Base-by-base conservation (phyloP, 148 eudicot species). In the Vaccinium vitisidaea region DNA sequence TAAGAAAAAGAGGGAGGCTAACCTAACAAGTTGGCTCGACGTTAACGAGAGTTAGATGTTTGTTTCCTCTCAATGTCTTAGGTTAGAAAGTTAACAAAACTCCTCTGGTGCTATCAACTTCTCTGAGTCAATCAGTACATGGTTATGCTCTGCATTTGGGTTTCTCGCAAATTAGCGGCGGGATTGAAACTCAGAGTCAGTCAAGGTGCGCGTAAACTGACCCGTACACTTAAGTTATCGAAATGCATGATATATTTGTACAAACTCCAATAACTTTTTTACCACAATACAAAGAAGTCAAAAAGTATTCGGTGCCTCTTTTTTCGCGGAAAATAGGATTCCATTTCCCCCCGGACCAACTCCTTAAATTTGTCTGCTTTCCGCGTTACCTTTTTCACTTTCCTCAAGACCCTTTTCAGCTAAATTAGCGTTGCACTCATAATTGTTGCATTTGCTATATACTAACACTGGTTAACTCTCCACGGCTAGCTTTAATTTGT, bases 241-340 rank as follows among this genome's bases (percentile, higher is more conserved):
- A 55, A 55, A 55, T 3, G 63, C 5, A 23, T 19, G 63, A 19
- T 19, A 19, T 21, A 61, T 43, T 43, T 61, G 67, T 23, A 61
- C 67, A 8, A 61, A 61, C 25, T 61, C 67, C 25, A 61, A 21
- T 7, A 21, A 0, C 8, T 55, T 55, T 21, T 61, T 61, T 7
- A 21, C 23, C 67, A 7, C 25, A 7, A 21, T 9, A 49, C 55
- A 75, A 46, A 9, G 43, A 15, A 18, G 2, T 18, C 23, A 4
- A 11, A 46, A 48, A 76, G n/a, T 50, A 63, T 76, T 76, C 79
- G 79, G 79, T n/a, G 79, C 79, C 56, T 76, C 56, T 76, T 9
- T 32, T 76, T 48, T n/a, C 56, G 79, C n/a, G 55, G 54, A 46
- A 76, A 76, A 76, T 76, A 46, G 79, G 79, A 76, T 48, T 49